Evolutionary conservation across 768 basidiomycete genomes (phyloP), one percentile per base, ranked within the genome.

Genomic region (Porphyrellus cyaneotinctus): DNA sequence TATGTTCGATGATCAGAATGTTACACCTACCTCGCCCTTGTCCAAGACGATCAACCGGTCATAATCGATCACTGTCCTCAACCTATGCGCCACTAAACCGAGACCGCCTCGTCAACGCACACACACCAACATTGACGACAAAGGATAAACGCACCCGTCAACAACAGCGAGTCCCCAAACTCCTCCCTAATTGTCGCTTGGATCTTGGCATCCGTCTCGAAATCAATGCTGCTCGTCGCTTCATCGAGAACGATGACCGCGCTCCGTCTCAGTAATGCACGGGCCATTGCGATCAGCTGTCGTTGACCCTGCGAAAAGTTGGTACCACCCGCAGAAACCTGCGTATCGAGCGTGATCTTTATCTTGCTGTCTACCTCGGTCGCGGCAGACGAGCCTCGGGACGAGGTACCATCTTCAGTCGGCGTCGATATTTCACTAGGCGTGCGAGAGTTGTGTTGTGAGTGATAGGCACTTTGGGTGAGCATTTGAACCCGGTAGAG

Each of bases 241-340:
- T 91, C 89, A 57, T 90, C 91, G 35, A 91, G 72, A 15, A 92
- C 79, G 46, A 92, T 84, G 57, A 92, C 81, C 13, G 83, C 72
- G 62, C 84, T 88, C 8, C 81, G 78, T 17, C 88, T 74, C 28
- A 91, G 73, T 20, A 92, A 72, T 0, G 91, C 89, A 6, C 91
- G 79, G 0, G 90, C 91, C 86, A 92, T 87, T 1, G 89, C 86
- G 48, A 93, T 87, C 15, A 92, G 72, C 61, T 97, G 94, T 11
- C 92, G 70, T 64, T 97, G 93, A 11, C 95, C 94, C 53, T 93
- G 90, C 2, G 90, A 94, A 69, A 97, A 95, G 72, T 97, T 95
- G 28, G 83, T 77, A 0, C 93, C 93, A 0, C 92, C 92, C 1
- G 89, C 78, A 1, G 90, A 90, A 10, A 95, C 87, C 54, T 87